These are phyloP conservation scores for Neostapfia colusana DNA, from an alignment of 176 grass and related monocot genomes.

Conservation along the genomic window DNA sequence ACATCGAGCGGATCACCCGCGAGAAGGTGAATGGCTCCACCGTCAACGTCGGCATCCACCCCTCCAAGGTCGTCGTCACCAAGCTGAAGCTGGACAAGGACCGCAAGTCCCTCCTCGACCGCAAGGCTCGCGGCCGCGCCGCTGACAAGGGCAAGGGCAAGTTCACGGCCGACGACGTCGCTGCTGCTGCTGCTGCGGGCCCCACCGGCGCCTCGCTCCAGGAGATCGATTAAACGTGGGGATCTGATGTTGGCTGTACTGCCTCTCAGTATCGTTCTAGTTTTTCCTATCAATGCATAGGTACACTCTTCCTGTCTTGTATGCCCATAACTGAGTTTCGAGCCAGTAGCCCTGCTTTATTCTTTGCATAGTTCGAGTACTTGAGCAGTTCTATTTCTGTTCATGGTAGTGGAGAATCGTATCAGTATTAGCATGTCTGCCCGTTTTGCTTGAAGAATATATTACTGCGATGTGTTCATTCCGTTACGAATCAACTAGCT, in stretches of 20 bases:
- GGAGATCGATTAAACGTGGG: constrained; percentile 65
- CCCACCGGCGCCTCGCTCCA: constrained; percentile 72
- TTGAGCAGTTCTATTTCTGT: too few species aligned
- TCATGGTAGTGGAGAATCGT: too few species aligned
- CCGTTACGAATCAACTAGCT: too few species aligned
- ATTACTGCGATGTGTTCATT: too few species aligned
- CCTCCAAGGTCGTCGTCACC: constrained; percentile 73
- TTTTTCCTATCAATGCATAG: neutral
- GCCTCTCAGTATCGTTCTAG: constrained; percentile 23
- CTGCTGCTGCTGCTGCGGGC: constrained; percentile 44
- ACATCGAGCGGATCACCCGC: constrained; percentile 87
- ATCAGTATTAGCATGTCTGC: too few species aligned
- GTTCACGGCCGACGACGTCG: constrained; percentile 87
- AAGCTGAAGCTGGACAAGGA: constrained; percentile 99
- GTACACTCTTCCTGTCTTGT: too few species aligned
- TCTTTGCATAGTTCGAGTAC: too few species aligned
- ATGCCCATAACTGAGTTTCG: too few species aligned
- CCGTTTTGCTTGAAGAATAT: too few species aligned
- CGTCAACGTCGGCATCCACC: constrained; percentile 86
- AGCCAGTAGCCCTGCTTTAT: too few species aligned
- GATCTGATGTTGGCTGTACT: constrained; percentile 19
- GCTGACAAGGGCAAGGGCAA: constrained; percentile 97
- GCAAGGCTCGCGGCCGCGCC: constrained; percentile 79
- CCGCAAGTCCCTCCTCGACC: constrained; percentile 83
- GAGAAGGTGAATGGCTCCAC: constrained; percentile 98